Evolutionary conservation across 2,329 filamentous ascomycete genomes (phyloP).

Genomic region (Diaporthe helianthi): DNA sequence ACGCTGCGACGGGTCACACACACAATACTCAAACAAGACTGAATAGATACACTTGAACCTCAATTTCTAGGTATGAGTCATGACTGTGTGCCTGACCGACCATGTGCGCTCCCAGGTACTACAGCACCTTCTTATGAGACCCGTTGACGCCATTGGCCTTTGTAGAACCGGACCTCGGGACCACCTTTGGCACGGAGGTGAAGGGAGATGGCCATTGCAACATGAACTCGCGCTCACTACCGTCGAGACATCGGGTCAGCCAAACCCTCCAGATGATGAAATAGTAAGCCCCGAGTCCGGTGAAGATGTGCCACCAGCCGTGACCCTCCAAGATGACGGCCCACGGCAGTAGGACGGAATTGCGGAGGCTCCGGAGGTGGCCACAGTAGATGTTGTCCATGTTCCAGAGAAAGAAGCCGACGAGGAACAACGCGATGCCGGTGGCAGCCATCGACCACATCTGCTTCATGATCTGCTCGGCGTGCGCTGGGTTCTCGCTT

Average conservation of each 20-base stretch:
- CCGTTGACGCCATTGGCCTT: slow-evolving; percentile 20
- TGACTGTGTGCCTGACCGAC: background rate
- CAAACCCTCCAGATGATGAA: slow-evolving; percentile 87
- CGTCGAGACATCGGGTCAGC: slow-evolving; percentile 78
- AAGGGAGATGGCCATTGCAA: slow-evolving; percentile 72
- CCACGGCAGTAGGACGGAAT: slow-evolving; percentile 78
- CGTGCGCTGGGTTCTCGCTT: slow-evolving; percentile 53
- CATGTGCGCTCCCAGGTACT: background rate
- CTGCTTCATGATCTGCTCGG: slow-evolving; percentile 56
- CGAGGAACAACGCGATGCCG: slow-evolving; percentile 75
- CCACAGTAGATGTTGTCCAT: slow-evolving; percentile 80
- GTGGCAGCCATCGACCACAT: slow-evolving; percentile 79
- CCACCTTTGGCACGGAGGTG: slow-evolving; percentile 58
- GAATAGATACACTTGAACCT: background rate
- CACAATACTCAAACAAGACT: background rate
- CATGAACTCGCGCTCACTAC: slow-evolving; percentile 73
- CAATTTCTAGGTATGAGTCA: background rate
- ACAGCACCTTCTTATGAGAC: slow-evolving; percentile 29
- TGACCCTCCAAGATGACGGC: slow-evolving; percentile 71
- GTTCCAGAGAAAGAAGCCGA: slow-evolving; percentile 79
- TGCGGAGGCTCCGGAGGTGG: slow-evolving; percentile 69
- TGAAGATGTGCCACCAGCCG: slow-evolving; percentile 77
- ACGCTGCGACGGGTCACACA: background rate
- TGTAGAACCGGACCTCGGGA: slow-evolving; percentile 38
- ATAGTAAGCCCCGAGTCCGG: slow-evolving; percentile 81